phyloP scores from a whole-genome alignment of 305 asterid species.

The Fraxinus latifolia region DNA sequence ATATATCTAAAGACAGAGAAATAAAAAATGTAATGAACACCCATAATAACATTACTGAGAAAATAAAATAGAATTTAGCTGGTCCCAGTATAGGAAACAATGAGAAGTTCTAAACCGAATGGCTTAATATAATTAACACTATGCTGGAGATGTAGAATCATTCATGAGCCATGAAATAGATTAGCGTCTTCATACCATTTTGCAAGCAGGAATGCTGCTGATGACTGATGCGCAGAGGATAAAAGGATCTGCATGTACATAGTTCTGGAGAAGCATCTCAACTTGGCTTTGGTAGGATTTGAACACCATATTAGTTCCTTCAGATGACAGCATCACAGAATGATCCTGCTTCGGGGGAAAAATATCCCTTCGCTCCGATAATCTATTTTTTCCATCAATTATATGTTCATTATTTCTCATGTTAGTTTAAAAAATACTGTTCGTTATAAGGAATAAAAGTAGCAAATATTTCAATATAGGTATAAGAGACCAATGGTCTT shows the following conservation, averaged over 20 bases:
- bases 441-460: background rate
- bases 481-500: background rate
- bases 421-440: background rate
- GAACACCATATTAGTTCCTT: slow-evolving; percentile 37
- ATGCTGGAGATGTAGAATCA: background rate
- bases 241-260: slow-evolving; percentile 45
- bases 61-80: background rate
- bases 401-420: background rate
- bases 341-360: slow-evolving; percentile 15
- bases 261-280: slow-evolving; percentile 46
- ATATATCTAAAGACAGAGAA: slow-evolving; percentile 53
- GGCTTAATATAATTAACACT: slow-evolving; percentile 1
- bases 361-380: background rate
- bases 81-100: background rate
- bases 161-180: background rate
- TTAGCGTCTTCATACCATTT: slow-evolving; percentile 41
- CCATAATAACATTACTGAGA: background rate
- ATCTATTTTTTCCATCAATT: background rate
- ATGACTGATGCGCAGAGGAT: slow-evolving; percentile 48
- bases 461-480: background rate
- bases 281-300: slow-evolving; percentile 43
- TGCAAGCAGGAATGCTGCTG: slow-evolving; percentile 65
- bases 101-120: background rate
- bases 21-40: background rate
- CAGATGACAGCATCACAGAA: slow-evolving; percentile 29